Conservation (phyloP, 257 asterid species). For the Verbascum thapsus region DNA sequence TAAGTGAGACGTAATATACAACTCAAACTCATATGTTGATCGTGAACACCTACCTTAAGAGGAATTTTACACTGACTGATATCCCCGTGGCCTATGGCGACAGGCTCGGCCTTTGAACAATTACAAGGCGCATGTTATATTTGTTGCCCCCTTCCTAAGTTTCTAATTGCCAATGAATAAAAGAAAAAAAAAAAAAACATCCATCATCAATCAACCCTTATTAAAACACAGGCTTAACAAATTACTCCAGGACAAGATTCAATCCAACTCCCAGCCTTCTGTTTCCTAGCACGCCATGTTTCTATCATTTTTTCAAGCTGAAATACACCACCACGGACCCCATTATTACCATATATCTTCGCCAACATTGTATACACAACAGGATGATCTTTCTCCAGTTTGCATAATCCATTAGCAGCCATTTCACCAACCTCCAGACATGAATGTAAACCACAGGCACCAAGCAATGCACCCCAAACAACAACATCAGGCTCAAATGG, state of each 20-base stretch:
- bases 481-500: slow-evolving; percentile 79
- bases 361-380: slow-evolving; percentile 52
- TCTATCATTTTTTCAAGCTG: slow-evolving; percentile 46
- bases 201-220: no score
- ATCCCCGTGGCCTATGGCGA: no score
- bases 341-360: slow-evolving; percentile 58
- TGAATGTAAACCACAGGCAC: slow-evolving; percentile 67
- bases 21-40: no score
- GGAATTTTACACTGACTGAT: no score
- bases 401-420: slow-evolving; percentile 57
- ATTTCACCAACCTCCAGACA: slow-evolving; percentile 52
- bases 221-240: neutral
- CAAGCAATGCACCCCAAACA: slow-evolving; percentile 79
- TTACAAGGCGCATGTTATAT: no score
- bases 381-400: slow-evolving; percentile 65
- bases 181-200: no score
- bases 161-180: no score
- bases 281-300: slow-evolving; percentile 51
- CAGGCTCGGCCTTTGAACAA: no score
- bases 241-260: slow-evolving; percentile 17
- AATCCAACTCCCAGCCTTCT: slow-evolving; percentile 79
- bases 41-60: no score
- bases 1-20: no score
- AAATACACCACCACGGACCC: slow-evolving; percentile 41
- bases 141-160: no score